Evolutionary conservation across 805 yeast genomes (phyloP), one percentile per base, ranked within the genome.

Genomic region (Saccharomycopsis sp.): DNA sequence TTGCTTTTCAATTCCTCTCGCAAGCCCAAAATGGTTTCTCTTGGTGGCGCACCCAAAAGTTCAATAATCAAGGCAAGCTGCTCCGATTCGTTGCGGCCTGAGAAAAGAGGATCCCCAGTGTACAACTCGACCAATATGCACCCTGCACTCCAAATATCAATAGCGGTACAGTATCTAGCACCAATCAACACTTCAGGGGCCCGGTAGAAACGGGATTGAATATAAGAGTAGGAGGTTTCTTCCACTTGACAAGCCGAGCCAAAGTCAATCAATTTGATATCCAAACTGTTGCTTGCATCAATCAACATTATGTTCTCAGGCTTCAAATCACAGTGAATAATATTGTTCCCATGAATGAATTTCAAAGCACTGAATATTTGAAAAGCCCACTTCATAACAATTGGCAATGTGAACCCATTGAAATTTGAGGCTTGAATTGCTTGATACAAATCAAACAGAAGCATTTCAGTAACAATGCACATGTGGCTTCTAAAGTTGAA

Each of bases 61-160:
- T 85, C 71, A 60, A 84, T 80, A 37, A 81, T 80, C 53, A 75
- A 71, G 53, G 73, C 68, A 52, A 84, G 68, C 55, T 86, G 86
- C 56, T 83, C 89, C 22, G 76, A 84, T 58, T 84, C 87, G 33
- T 85, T 76, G 12, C 82, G 69, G 2, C 94, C 95, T 9, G 92
- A 88, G 56, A 85, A 85, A 44, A 85, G 63, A 1, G 95, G 94
- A 48, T 78, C 74, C 12, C 95, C 95, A 1, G 86, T 79, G 52
- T 80, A 77, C 86, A 85, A 78, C 56, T 85, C 95, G 17, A 88
- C 92, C 55, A 86, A 69, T 45, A 85, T 80, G 52, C 92, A 80
- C 7, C 89, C 94, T 5, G 89, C 85, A 8, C 94, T 83, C 95
- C 95, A 85, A 58, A 86, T 80, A 59, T 85, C 95, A 48, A 85